Percentiles rank a stretch among this genome's conserved stretches.
Conservation (phyloP, 352 stramenopile genomes). For the Phytophthora idaei region DNA sequence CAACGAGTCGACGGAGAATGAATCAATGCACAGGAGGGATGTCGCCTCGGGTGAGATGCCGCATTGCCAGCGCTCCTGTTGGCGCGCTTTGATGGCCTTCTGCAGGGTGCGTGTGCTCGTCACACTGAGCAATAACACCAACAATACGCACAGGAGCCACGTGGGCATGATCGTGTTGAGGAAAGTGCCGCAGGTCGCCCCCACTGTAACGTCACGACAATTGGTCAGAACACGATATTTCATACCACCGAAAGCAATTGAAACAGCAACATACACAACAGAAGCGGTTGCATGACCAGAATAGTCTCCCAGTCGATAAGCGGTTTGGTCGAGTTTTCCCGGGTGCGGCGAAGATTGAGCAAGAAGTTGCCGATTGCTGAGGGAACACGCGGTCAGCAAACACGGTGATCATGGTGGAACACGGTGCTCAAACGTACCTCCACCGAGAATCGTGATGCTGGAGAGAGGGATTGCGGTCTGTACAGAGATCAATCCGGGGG, state of each 20-base stretch:
- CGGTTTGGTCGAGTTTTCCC: conserved; percentile 86
- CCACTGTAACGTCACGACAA: conserved; percentile 43
- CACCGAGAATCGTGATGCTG: conserved; percentile 96
- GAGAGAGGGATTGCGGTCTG: conserved; percentile 93
- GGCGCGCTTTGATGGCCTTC: conserved; percentile 90
- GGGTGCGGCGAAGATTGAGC: conserved; percentile 90
- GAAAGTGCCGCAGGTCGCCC: conserved; percentile 84
- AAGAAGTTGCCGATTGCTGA: conserved; percentile 92
- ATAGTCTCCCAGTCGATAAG: conserved; percentile 98
- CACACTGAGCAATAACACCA: conserved; percentile 89
- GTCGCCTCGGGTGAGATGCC: conserved; percentile 27
- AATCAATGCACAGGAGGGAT: conserved; percentile 19
- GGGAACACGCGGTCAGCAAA: background rate
- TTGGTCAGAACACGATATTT: conserved; percentile 6
- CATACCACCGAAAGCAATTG: background rate
- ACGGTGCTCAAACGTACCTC: conserved; percentile 30
- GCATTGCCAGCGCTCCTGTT: conserved; percentile 81
- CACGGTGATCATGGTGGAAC: background rate
- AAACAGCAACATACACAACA: conserved; percentile 53
- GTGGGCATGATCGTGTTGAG: conserved; percentile 93
- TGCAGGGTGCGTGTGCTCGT: conserved; percentile 89
- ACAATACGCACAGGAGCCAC: conserved; percentile 83
- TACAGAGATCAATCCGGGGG: background rate
- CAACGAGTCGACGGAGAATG: conserved; percentile 3
- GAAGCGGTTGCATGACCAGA: conserved; percentile 95